Evolutionary conservation across 2,329 filamentous ascomycete species (phyloP).

Genomic region (Tolypocladium cylindrosporum): DNA sequence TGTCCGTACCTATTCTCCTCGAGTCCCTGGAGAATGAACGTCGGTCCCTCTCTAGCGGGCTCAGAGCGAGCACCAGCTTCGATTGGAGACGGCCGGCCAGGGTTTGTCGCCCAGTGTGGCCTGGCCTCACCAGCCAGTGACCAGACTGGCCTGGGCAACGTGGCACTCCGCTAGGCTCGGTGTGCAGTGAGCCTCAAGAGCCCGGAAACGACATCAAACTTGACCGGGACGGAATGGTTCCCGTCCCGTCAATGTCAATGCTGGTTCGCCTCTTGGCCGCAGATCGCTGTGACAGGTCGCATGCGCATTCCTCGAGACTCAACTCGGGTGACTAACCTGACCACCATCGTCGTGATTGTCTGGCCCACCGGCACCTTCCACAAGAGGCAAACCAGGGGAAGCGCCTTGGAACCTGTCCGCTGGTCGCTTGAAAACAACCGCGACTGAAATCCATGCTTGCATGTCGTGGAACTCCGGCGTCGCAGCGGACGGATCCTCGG

Average conservation of each 20-base stretch:
- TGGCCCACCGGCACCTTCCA: neutral
- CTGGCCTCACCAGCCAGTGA: neutral
- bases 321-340: neutral
- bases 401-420: no score
- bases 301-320: neutral
- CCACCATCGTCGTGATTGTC: neutral
- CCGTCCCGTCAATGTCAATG: no score
- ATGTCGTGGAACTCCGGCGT: neutral
- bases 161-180: neutral
- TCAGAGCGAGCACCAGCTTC: neutral
- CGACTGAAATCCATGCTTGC: neutral
- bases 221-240: neutral
- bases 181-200: neutral
- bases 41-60: neutral
- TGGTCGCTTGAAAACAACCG: neutral
- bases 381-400: neutral
- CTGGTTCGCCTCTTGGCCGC: neutral
- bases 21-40: no score
- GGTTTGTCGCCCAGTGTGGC: neutral
- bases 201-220: no score
- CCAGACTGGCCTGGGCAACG: neutral
- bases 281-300: neutral
- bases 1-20: neutral
- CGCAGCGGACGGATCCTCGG: neutral
- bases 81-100: neutral